These are phyloP conservation scores for Arctium minus DNA, from an alignment of 129 eudicot species.

Conservation along the genomic window DNA sequence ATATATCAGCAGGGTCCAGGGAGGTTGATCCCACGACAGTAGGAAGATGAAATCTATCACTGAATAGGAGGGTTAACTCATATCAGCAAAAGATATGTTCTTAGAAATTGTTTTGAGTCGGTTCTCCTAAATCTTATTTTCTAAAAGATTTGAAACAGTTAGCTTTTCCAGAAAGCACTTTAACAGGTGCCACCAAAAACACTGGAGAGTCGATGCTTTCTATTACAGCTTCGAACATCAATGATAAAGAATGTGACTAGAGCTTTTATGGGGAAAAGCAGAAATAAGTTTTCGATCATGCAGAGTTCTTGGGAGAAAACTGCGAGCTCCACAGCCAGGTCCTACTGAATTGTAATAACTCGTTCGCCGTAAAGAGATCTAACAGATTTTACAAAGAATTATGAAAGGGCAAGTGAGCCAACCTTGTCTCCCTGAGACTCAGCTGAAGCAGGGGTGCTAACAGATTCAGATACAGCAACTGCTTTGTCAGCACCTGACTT, in stretches of 20 bases:
- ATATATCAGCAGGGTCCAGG: neutral
- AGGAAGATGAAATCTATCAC: neutral
- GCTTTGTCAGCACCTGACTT: conserved; percentile 65
- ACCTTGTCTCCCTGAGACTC: conserved; percentile 71
- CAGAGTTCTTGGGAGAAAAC: neutral
- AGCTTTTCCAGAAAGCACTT: neutral
- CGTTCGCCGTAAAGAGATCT: neutral
- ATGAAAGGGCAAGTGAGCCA: conserved; percentile 1
- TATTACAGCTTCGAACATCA: neutral
- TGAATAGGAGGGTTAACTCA: neutral
- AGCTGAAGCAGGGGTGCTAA: conserved; percentile 37
- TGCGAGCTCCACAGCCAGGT: neutral
- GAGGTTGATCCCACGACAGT: neutral
- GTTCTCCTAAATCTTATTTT: neutral
- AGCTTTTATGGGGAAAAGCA: neutral
- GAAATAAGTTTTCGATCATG: neutral
- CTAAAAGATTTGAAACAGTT: neutral
- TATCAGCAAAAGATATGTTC: neutral
- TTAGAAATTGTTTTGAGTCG: neutral
- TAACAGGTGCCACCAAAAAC: neutral
- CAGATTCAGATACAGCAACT: conserved; percentile 47
- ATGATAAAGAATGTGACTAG: neutral
- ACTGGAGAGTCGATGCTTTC: neutral
- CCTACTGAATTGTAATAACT: neutral
- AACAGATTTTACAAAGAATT: neutral